These are phyloP conservation scores for Trichoderma gracile DNA, from an alignment of 2,329 filamentous ascomycete species.

Conservation along the genomic window DNA sequence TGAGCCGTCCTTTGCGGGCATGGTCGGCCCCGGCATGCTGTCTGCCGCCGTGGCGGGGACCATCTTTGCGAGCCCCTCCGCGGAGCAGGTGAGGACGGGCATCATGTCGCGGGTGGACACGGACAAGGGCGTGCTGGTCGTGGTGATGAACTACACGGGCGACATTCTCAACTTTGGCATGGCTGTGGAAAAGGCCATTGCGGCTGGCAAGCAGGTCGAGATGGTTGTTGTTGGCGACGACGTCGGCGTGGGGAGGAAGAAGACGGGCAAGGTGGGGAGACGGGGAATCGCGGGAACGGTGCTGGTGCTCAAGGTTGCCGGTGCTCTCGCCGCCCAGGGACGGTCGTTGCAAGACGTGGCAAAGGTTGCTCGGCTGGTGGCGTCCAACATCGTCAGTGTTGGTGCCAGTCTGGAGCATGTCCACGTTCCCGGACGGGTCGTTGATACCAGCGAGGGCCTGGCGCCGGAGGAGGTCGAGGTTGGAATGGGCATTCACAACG, in stretches of 20 bases:
- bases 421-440: slow-evolving; percentile 80
- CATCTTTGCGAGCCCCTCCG: slow-evolving; percentile 79
- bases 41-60: slow-evolving; percentile 82
- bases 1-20: slow-evolving; percentile 83
- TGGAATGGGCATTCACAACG: slow-evolving; percentile 80
- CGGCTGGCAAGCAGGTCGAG: slow-evolving; percentile 73
- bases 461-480: slow-evolving; percentile 60
- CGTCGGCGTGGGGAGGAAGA: slow-evolving; percentile 78
- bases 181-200: slow-evolving; percentile 87
- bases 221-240: slow-evolving; percentile 94
- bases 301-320: slow-evolving; percentile 85
- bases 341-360: slow-evolving; percentile 68
- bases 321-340: slow-evolving; percentile 76
- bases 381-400: slow-evolving; percentile 78
- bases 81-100: slow-evolving; percentile 78
- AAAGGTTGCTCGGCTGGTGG: slow-evolving; percentile 67
- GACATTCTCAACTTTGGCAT: slow-evolving; percentile 92
- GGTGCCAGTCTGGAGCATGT: slow-evolving; percentile 86
- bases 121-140: slow-evolving; percentile 76
- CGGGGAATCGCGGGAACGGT: slow-evolving; percentile 91
- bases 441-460: slow-evolving; percentile 59
- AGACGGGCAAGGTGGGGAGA: slow-evolving; percentile 87
- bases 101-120: slow-evolving; percentile 72
- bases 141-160: slow-evolving; percentile 93
- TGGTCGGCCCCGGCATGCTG: slow-evolving; percentile 80